phyloP scores from a whole-genome alignment of 306 rosid genomes.

The Prunus persica region Prunus_persica_NCBIv2 NC_034016.1:19742001-19742500 shows the following conservation, averaged over 20 bases:
- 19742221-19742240: slow-evolving; percentile 51
- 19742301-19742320: slow-evolving; percentile 8
- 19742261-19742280: slow-evolving; percentile 58
- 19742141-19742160: neutral
- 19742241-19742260: slow-evolving; percentile 36
- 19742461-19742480: slow-evolving; percentile 89
- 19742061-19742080: neutral
- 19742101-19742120: neutral
- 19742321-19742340: slow-evolving; percentile 5
- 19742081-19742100: neutral
- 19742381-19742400: slow-evolving; percentile 63
- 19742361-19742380: slow-evolving; percentile 39
- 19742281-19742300: slow-evolving; percentile 50
- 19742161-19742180: slow-evolving; percentile 1
- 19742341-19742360: slow-evolving; percentile 2
- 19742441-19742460: slow-evolving; percentile 98
- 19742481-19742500: neutral
- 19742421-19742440: slow-evolving; percentile 85
- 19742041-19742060: neutral
- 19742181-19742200: slow-evolving; percentile 53
- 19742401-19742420: slow-evolving; percentile 62
- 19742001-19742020: neutral
- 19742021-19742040: neutral
- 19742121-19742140: neutral
- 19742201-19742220: slow-evolving; percentile 75